These are phyloP conservation scores for Aegilops longissima DNA, from an alignment of 176 grass and related monocot genomes.

Conservation along the genomic window DNA sequence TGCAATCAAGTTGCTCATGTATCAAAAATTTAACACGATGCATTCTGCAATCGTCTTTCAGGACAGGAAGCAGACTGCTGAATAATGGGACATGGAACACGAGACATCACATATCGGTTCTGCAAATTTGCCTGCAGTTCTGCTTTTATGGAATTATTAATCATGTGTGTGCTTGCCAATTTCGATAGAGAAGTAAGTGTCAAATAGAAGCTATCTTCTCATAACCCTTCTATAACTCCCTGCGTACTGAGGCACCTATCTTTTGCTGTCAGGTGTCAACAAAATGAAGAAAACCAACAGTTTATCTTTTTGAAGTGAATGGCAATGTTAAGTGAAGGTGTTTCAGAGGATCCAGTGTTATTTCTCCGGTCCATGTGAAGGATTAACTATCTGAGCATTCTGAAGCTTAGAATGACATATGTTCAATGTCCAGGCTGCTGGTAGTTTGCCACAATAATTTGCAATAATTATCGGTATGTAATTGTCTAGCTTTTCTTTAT, in stretches of 20 bases:
- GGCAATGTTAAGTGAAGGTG: not conserved
- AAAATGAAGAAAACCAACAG: not conserved
- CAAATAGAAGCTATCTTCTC: not conserved
- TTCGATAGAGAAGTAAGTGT: not conserved
- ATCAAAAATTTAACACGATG: not conserved
- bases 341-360: not conserved
- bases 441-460: not conserved
- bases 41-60: not conserved
- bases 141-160: not conserved
- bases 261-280: not conserved
- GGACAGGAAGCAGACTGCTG: not conserved
- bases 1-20: not conserved
- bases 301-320: not conserved
- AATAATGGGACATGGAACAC: not conserved
- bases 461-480: not conserved
- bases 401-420: not conserved
- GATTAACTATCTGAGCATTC: not conserved
- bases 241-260: not conserved
- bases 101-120: not conserved
- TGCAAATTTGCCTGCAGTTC: not conserved
- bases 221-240: not conserved
- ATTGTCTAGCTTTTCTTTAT: not conserved
- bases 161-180: not conserved
- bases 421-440: not conserved
- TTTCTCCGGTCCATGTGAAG: not conserved